Percentiles rank a stretch among this genome's conserved stretches.
Conservation (phyloP, 352 stramenopile species). For the Globisporangium lucens region DNA sequence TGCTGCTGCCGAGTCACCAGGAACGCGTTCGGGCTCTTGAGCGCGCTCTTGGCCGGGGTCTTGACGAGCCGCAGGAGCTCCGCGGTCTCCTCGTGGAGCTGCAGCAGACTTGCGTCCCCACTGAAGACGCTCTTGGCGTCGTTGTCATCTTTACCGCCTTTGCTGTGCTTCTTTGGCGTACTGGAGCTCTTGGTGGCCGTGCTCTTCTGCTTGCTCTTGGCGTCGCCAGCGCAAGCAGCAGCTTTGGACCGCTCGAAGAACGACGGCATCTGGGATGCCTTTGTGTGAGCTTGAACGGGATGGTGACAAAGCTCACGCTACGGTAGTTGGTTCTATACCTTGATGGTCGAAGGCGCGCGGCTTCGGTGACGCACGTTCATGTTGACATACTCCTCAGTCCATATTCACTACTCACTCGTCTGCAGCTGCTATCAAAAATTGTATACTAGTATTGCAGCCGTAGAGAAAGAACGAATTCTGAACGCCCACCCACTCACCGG, state of each 20-base stretch:
- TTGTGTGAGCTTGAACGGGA: background rate
- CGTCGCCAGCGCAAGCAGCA: background rate
- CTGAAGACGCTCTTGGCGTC: conserved; percentile 25
- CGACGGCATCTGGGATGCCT: conserved; percentile 14
- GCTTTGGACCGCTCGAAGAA: conserved; percentile 15
- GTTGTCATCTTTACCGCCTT: background rate
- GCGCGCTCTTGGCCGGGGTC: conserved; percentile 25
- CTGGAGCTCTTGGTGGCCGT: background rate
- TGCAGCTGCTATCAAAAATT: background rate
- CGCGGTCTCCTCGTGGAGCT: conserved; percentile 57
- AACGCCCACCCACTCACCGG: no score
- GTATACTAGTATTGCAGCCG: background rate
- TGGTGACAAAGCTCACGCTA: background rate
- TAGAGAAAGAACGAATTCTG: background rate
- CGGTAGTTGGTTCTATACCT: background rate
- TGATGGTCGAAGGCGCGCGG: background rate
- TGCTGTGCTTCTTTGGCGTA: background rate
- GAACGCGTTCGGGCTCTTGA: conserved; percentile 24
- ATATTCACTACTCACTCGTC: background rate
- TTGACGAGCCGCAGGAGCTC: conserved; percentile 60
- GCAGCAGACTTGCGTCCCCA: conserved; percentile 47
- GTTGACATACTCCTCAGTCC: background rate
- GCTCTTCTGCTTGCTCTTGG: conserved; percentile 2
- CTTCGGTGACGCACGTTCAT: background rate
- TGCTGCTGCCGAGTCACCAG: conserved; percentile 3